Percentiles rank a stretch among this genome's conserved stretches.
Evolutionary conservation across 768 basidiomycete genomes (phyloP).

Genomic region (Psilocybe cubensis): DNA sequence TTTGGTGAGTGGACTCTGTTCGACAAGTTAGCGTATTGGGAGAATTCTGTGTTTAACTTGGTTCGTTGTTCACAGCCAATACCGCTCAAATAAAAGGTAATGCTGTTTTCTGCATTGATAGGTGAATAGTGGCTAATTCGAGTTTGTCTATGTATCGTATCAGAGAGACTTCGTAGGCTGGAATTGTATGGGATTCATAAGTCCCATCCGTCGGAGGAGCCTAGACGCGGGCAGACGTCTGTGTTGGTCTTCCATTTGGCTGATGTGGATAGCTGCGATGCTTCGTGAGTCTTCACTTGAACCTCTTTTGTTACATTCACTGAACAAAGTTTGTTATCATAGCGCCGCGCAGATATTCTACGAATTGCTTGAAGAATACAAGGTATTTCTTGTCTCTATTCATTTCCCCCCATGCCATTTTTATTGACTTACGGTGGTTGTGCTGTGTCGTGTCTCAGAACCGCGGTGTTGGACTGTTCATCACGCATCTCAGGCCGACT

Average conservation of each 20-base stretch:
- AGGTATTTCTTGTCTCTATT: constrained; percentile 42
- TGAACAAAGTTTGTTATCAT: not conserved
- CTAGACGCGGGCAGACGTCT: constrained; percentile 71
- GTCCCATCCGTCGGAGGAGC: constrained; percentile 90
- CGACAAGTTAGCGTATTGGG: not conserved
- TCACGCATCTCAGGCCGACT: constrained; percentile 49
- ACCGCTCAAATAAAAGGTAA: constrained; percentile 93
- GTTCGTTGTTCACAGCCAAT: constrained; percentile 62
- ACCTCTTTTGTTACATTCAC: constrained; percentile 4
- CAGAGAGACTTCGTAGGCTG: constrained; percentile 80
- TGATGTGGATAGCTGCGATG: constrained; percentile 90
- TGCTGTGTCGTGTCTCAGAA: constrained; percentile 39
- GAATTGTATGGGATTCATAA: constrained; percentile 85
- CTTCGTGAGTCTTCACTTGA: constrained; percentile 61
- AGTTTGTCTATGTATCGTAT: too few relatives aligned
- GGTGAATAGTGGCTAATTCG: too few relatives aligned
- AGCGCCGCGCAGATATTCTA: constrained; percentile 86
- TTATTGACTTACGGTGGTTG: not conserved
- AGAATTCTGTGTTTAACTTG: not conserved
- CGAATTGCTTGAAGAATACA: constrained; percentile 80
- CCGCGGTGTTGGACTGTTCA: constrained; percentile 53
- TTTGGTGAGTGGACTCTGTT: constrained; percentile 65
- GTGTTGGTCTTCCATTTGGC: constrained; percentile 92
- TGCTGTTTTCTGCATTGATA: too few relatives aligned
- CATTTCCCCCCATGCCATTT: not conserved